These are phyloP conservation scores for Lithocarpus polystachyus DNA, from an alignment of 306 rosid genomes.

Conservation along the genomic window DNA sequence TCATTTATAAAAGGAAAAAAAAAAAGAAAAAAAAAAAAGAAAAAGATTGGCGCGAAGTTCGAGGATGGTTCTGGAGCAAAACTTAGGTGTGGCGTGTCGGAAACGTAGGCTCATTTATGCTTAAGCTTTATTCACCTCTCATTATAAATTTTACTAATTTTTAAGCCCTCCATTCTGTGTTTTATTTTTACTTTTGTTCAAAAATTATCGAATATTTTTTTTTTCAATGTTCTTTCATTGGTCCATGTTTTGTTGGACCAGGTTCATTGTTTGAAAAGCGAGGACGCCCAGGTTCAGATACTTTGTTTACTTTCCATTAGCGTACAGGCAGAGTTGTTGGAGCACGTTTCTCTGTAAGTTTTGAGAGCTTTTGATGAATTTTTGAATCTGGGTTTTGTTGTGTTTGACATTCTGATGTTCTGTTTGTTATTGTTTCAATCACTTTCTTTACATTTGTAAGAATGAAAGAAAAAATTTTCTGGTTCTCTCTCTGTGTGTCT, in stretches of 20 bases:
- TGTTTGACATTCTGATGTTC: background rate
- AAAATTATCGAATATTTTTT: background rate
- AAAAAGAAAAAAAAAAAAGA: background rate
- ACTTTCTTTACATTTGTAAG: no score
- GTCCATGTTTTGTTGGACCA: background rate
- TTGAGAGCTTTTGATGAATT: background rate
- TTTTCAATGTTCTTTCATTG: background rate
- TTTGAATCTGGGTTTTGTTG: constrained; percentile 4
- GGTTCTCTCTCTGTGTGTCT: background rate
- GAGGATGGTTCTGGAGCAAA: constrained; percentile 1
- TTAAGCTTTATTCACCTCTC: no score
- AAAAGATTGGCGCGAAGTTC: constrained; percentile 33
- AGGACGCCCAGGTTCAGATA: constrained; percentile 21
- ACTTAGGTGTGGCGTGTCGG: constrained; percentile 11
- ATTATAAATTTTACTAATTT: background rate
- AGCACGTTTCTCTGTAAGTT: constrained; percentile 20
- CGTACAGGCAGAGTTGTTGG: background rate
- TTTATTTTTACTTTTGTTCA: background rate
- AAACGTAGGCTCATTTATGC: background rate
- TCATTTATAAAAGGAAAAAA: no score
- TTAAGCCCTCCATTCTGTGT: background rate
- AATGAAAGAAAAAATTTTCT: background rate
- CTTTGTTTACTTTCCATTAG: background rate
- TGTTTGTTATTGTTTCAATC: background rate
- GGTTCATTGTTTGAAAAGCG: constrained; percentile 27